Evolutionary conservation across 441 rosid species (phyloP).

Genomic region (Raphanus hybrid): DNA sequence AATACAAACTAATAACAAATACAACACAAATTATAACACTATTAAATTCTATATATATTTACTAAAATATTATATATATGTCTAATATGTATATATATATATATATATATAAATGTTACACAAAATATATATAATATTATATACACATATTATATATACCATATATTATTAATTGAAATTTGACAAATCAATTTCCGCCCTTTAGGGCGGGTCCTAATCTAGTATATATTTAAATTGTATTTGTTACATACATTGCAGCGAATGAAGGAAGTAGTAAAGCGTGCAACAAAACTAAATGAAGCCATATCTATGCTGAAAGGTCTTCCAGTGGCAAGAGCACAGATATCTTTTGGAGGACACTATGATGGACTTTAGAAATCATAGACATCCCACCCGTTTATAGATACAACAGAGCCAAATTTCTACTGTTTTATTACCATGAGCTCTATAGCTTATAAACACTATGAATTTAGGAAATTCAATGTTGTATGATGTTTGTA

Average conservation of each 20-base stretch:
- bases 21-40: no score
- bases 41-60: no score
- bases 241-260: constrained; percentile 49
- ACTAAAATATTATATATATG: no score
- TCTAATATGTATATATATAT: no score
- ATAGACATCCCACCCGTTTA: constrained; percentile 11
- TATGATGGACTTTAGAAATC: constrained; percentile 45
- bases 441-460: background rate
- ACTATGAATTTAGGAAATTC: constrained; percentile 1
- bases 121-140: no score
- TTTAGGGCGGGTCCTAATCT: no score
- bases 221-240: background rate
- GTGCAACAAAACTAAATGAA: constrained; percentile 69
- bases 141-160: no score
- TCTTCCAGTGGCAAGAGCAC: constrained; percentile 74
- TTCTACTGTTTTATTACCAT: background rate
- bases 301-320: constrained; percentile 75
- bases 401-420: constrained; percentile 5
- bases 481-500: constrained; percentile 13
- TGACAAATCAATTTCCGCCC: no score
- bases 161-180: no score
- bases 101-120: no score
- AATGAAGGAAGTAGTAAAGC: constrained; percentile 70
- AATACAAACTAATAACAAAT: no score
- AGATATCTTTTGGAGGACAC: constrained; percentile 75